Percentiles rank a stretch among this genome's conserved stretches.
Evolutionary conservation across 257 asterid species (phyloP).

Genomic region (Verbascum thapsus): DNA sequence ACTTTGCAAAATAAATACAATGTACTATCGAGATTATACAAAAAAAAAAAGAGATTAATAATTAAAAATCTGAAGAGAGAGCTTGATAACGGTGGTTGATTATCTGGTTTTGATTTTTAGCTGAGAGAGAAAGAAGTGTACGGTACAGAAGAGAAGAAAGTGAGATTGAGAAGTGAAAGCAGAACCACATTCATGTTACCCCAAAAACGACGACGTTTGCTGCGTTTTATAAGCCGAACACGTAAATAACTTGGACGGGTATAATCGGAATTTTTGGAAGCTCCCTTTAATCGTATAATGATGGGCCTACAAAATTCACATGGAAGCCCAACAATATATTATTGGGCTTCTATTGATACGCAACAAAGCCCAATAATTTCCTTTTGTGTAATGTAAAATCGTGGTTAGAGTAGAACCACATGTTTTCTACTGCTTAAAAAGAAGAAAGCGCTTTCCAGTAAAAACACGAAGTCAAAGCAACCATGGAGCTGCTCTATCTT

Average conservation of each 20-base stretch:
- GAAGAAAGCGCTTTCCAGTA: too few species aligned
- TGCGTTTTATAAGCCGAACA: background rate
- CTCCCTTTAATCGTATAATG: background rate
- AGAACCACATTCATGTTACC: slow-evolving; percentile 38
- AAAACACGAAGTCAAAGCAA: background rate
- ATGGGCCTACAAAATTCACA: too few species aligned
- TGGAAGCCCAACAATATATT: too few species aligned
- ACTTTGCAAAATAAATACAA: slow-evolving; percentile 8
- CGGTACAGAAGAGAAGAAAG: background rate
- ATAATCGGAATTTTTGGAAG: background rate
- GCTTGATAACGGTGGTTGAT: background rate
- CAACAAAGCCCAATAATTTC: too few species aligned
- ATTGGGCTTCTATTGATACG: too few species aligned
- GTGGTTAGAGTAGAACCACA: too few species aligned
- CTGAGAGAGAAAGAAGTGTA: slow-evolving; percentile 4
- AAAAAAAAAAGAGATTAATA: too few species aligned
- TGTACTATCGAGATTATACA: background rate
- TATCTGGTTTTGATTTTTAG: slow-evolving; percentile 9
- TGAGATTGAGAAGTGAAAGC: slow-evolving; percentile 20
- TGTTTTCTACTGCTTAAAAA: too few species aligned
- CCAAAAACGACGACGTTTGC: background rate
- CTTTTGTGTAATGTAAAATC: too few species aligned
- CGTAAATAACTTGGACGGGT: slow-evolving; percentile 9
- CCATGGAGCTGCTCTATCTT: slow-evolving; percentile 75
- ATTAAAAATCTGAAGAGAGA: background rate